Evolutionary conservation across 169 alveolate species (phyloP).

Genomic region (Cryptosporidium viatorum): DNA sequence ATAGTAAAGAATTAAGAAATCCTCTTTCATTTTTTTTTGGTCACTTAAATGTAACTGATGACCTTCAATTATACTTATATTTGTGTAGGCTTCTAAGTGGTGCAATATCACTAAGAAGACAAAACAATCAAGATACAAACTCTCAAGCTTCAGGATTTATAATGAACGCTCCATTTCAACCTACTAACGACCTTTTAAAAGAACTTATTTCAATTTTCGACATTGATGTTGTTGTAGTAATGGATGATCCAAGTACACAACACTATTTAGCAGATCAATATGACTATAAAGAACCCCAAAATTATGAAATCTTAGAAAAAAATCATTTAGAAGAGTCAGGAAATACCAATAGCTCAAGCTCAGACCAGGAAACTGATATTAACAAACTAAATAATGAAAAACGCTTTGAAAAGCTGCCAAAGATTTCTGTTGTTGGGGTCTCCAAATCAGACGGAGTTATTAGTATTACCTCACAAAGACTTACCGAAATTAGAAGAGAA

Average conservation of each 20-base stretch:
- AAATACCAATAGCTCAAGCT: not conserved
- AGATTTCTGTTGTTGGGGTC: constrained; percentile 67
- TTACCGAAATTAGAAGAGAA: constrained; percentile 58
- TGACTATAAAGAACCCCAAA: constrained; percentile 68
- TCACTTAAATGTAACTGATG: constrained; percentile 83
- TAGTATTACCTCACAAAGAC: constrained; percentile 70
- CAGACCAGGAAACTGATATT: not conserved
- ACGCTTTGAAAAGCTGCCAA: constrained; percentile 13
- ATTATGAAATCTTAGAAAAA: constrained; percentile 40
- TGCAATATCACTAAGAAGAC: constrained; percentile 38
- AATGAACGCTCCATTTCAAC: constrained; percentile 89
- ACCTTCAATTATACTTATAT: constrained; percentile 79
- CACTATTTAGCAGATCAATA: constrained; percentile 55
- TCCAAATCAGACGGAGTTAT: constrained; percentile 73
- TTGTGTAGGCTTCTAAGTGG: constrained; percentile 59
- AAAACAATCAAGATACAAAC: constrained; percentile 53
- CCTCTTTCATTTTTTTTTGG: constrained; percentile 87
- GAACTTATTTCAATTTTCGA: constrained; percentile 84
- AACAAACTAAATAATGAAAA: not conserved
- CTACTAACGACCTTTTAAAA: constrained; percentile 80
- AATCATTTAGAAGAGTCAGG: not conserved
- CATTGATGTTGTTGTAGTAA: constrained; percentile 84
- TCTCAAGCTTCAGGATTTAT: constrained; percentile 82
- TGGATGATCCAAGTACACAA: constrained; percentile 81
- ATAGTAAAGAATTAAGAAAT: constrained; percentile 76